Percentiles rank a stretch among this genome's conserved stretches.
Evolutionary conservation across 176 grass and related monocot genomes (phyloP).

Genomic region (Oryza glaberrima): DNA sequence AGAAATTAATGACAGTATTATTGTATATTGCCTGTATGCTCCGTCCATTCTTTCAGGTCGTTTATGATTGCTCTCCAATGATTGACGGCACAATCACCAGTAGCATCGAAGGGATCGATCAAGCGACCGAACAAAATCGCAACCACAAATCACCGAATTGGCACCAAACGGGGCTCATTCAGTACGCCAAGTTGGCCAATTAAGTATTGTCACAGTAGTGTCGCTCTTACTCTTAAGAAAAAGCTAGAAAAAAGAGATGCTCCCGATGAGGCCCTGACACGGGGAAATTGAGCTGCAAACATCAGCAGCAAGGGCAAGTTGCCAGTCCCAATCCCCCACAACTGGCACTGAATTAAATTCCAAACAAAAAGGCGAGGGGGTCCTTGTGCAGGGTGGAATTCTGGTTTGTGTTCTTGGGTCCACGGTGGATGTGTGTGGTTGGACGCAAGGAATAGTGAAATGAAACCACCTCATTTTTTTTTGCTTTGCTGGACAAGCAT

Average conservation of each 20-base stretch:
- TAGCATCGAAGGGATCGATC: neutral
- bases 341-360: conserved; percentile 52
- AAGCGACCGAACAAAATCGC: conserved; percentile 32
- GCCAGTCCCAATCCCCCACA: conserved; percentile 57
- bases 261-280: neutral
- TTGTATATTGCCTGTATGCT: neutral
- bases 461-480: conserved; percentile 34
- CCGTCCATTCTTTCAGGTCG: conserved; percentile 14
- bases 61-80: conserved; percentile 32
- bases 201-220: conserved; percentile 22
- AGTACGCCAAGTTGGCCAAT: conserved; percentile 43
- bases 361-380: conserved; percentile 29
- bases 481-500: conserved; percentile 42
- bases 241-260: conserved; percentile 12
- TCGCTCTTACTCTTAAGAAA: neutral
- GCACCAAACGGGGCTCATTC: conserved; percentile 34
- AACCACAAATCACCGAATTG: conserved; percentile 51
- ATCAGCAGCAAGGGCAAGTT: conserved; percentile 59
- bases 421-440: conserved; percentile 51
- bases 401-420: conserved; percentile 50
- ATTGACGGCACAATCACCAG: conserved; percentile 31
- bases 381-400: conserved; percentile 8
- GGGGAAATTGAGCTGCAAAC: conserved; percentile 30
- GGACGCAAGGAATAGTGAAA: conserved; percentile 43
- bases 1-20: neutral